phyloP scores from a whole-genome alignment of 2,329 filamentous ascomycete genomes.

The Metarhizium anisopliae region DNA sequence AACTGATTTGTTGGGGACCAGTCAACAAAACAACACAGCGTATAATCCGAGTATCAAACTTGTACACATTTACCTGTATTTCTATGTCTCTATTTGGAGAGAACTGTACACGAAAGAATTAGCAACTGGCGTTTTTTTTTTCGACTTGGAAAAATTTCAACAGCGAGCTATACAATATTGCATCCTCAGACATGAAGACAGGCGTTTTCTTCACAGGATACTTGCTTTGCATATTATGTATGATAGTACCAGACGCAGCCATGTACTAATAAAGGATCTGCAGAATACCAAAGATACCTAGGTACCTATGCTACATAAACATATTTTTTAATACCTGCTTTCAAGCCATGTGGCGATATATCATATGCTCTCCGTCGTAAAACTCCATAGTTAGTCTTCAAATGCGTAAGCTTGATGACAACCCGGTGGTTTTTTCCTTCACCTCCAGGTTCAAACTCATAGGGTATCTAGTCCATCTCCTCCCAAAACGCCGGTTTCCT shows the following conservation, averaged over 20 bases:
- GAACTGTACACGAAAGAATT: background rate
- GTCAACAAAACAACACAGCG: background rate
- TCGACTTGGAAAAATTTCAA: background rate
- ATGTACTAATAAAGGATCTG: background rate
- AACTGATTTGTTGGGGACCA: constrained; percentile 7
- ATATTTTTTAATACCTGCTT: background rate
- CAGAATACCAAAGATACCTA: background rate
- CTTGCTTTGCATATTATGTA: background rate
- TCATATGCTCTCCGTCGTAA: background rate
- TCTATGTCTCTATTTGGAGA: too few species aligned
- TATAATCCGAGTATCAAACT: background rate
- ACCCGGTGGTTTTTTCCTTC: background rate
- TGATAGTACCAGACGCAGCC: background rate
- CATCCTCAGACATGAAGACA: background rate
- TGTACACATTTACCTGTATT: too few species aligned
- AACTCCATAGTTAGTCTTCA: background rate
- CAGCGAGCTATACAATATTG: background rate
- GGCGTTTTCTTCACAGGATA: background rate
- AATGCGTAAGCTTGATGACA: background rate
- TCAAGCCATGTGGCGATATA: background rate
- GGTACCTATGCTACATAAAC: background rate
- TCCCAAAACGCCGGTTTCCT: background rate
- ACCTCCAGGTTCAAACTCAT: background rate
- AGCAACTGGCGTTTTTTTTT: background rate
- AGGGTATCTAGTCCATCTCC: background rate